Evolutionary conservation across 352 stramenopile genomes (phyloP).

Genomic region (Phytophthora megakarya): DNA sequence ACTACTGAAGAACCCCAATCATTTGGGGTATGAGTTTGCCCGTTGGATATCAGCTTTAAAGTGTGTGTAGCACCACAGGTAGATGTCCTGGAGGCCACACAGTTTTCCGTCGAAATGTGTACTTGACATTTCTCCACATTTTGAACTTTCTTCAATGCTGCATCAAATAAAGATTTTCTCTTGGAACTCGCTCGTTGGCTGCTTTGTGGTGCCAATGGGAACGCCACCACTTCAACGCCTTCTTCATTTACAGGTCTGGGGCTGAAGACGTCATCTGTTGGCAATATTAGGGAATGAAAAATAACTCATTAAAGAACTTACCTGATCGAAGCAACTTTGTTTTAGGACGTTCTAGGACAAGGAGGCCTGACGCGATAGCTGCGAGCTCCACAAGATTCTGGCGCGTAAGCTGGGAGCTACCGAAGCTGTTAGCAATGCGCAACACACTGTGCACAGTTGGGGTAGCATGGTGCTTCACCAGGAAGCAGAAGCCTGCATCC

Average conservation of each 20-base stretch:
- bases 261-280: slow-evolving; percentile 49
- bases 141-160: slow-evolving; percentile 36
- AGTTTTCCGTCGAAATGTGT: background rate
- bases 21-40: slow-evolving; percentile 4
- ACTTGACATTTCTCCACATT: slow-evolving; percentile 1
- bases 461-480: slow-evolving; percentile 48
- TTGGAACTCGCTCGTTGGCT: slow-evolving; percentile 64
- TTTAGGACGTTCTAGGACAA: slow-evolving; percentile 38
- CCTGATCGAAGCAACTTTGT: background rate
- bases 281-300: no score
- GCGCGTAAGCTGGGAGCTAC: slow-evolving; percentile 39
- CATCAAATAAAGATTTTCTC: slow-evolving; percentile 60
- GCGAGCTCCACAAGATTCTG: slow-evolving; percentile 51
- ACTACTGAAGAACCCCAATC: slow-evolving; percentile 46
- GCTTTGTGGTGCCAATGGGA: slow-evolving; percentile 59
- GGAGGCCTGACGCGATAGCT: slow-evolving; percentile 48
- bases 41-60: background rate
- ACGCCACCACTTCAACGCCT: slow-evolving; percentile 63
- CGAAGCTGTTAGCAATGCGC: slow-evolving; percentile 66
- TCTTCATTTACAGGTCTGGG: slow-evolving; percentile 27
- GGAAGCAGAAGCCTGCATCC: slow-evolving; percentile 72
- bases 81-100: background rate
- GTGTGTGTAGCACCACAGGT: slow-evolving; percentile 1
- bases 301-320: background rate
- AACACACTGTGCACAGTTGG: slow-evolving; percentile 61